Evolutionary conservation across 441 rosid genomes (phyloP), one percentile per base, ranked within the genome.

Genomic region (Pelargonium fulgidum): DNA sequence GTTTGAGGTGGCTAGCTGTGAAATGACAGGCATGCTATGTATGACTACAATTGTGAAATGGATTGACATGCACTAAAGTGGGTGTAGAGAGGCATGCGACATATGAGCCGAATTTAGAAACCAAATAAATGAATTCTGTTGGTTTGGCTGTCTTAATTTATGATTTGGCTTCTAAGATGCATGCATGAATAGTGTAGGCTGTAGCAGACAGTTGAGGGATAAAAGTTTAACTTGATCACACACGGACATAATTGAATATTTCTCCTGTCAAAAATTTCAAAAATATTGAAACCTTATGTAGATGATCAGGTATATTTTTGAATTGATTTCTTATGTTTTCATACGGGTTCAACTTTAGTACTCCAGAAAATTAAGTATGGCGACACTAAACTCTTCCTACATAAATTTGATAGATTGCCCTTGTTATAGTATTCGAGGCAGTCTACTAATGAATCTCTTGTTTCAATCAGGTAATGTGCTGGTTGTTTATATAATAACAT

Each of bases 401-500:
- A 59, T 41, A 29, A 16, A 44, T 39, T 70, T 47, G n/a, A 61
- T 10, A 22, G 47, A 41, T 17, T 62, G 61, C 14, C 41, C 48
- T 41, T 47, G 36, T 11, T 48, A 4, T 36, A 8, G 13, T 69
- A 36, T 61, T 42, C 5, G 0, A 68, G 45, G 8, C 45, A 47
- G 22, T 73, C 16, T 19, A 52, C 22, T 70, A 26, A 5, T 44
- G 17, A 26, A 64, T 24, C 62, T 16, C 24, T 68, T 62, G 47
- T 68, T 29, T 22, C 16, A 12, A 63, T 54, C 22, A 24, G 62
- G 63, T 71, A 50, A 45, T 36, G 41, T 36, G 50, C n/a, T 42
- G 26, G 26, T 54, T 62, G 10, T 50, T 48, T 61, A 45, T 62
- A 22, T 24, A 24, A 20, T 72, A 52, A 62, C 65, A 56, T 20